phyloP scores from a whole-genome alignment of 176 grass and related monocot genomes.

The Juncus effusus region DNA sequence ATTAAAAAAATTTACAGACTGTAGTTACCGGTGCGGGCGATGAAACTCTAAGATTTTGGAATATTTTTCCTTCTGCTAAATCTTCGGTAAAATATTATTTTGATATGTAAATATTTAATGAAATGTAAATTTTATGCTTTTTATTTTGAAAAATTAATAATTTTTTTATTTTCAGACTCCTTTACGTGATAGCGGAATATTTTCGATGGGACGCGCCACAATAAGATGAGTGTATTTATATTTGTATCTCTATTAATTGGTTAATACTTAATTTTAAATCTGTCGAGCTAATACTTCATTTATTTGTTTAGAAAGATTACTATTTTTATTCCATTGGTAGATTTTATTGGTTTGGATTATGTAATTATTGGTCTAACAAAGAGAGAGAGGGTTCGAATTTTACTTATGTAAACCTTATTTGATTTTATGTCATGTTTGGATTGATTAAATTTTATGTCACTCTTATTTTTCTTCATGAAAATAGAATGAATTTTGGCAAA shows the following conservation, averaged over 20 bases:
- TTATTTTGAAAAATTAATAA: not conserved
- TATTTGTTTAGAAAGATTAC: not conserved
- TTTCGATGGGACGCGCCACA: constrained; percentile 70
- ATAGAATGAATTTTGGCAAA: no score
- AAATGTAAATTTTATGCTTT: not conserved
- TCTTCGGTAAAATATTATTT: constrained; percentile 41
- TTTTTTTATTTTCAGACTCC: constrained; percentile 54
- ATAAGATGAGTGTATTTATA: constrained; percentile 54
- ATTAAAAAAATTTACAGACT: constrained; percentile 44
- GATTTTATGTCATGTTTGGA: no score
- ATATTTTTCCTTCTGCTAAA: constrained; percentile 87
- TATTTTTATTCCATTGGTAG: constrained; percentile 13
- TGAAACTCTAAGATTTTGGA: constrained; percentile 94
- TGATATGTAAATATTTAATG: not conserved
- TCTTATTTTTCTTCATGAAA: no score
- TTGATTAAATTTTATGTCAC: no score
- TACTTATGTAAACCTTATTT: no score
- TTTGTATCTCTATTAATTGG: constrained; percentile 8
- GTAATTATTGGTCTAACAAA: no score
- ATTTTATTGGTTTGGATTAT: constrained; percentile 6
- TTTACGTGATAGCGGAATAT: constrained; percentile 71
- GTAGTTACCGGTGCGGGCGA: constrained; percentile 93
- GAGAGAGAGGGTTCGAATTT: no score
- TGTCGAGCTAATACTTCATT: not conserved
- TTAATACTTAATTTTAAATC: constrained; percentile 13